These are phyloP conservation scores for Chenopodium formosanum DNA, from an alignment of 148 eudicot species.

Conservation along the genomic window DNA sequence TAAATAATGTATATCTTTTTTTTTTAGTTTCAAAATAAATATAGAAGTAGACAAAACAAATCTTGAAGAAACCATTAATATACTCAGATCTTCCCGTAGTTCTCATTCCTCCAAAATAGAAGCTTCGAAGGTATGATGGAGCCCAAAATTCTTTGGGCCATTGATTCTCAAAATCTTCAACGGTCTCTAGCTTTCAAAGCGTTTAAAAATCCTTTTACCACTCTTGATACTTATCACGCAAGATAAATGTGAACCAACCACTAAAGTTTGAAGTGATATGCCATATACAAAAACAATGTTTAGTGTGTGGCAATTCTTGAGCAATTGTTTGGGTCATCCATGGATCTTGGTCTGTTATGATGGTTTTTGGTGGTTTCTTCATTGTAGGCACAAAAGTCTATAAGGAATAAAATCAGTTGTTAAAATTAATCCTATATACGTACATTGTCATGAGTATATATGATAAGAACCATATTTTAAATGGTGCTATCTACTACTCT, in stretches of 20 bases:
- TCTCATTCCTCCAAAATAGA: constrained; percentile 15
- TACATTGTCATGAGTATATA: too few species aligned
- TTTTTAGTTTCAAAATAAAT: too few species aligned
- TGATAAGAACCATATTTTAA: too few species aligned
- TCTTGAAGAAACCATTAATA: constrained; percentile 2
- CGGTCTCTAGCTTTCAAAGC: not conserved
- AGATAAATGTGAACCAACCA: not conserved
- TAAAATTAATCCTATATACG: too few species aligned
- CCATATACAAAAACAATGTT: not conserved
- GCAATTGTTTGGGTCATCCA: not conserved
- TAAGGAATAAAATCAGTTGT: too few species aligned
- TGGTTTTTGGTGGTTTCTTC: not conserved
- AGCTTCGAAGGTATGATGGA: not conserved
- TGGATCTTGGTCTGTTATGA: not conserved
- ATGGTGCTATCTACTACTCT: too few species aligned
- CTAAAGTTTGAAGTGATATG: not conserved
- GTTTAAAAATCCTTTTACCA: not conserved
- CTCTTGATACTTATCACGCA: not conserved
- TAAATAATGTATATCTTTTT: not conserved
- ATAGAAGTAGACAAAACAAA: not conserved
- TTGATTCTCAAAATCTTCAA: not conserved
- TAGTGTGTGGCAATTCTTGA: not conserved
- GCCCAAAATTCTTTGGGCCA: not conserved
- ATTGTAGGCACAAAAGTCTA: not conserved
- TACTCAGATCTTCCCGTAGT: not conserved